Percentiles rank a stretch among this genome's conserved stretches.
These are phyloP conservation scores for Cavenderia fasciculata DNA, from an alignment of 78 protist species.

Conservation along the genomic window DNA sequence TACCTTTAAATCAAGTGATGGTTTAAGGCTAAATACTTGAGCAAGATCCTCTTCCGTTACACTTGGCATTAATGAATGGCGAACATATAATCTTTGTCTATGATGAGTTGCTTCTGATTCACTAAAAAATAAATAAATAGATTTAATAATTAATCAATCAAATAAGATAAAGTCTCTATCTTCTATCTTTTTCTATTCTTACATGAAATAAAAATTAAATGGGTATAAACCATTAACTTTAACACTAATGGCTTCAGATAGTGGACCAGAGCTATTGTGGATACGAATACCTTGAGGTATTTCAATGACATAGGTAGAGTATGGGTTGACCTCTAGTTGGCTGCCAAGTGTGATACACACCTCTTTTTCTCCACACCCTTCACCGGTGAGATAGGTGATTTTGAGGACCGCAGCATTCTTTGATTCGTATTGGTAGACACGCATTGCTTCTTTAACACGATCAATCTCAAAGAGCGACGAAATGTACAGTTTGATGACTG, in stretches of 20 bases:
- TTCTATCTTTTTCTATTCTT: no score
- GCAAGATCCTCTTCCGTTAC: background rate
- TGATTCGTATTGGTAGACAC: no score
- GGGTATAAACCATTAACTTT: slow-evolving; percentile 15
- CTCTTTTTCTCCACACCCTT: no score
- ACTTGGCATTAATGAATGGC: slow-evolving; percentile 16
- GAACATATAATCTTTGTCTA: slow-evolving; percentile 2
- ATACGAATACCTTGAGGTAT: slow-evolving; percentile 5
- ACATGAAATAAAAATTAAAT: slow-evolving; percentile 1
- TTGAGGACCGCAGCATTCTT: no score
- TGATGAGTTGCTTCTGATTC: background rate
- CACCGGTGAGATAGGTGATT: no score
- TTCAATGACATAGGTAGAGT: no score
- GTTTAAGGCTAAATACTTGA: background rate
- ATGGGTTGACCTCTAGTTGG: no score
- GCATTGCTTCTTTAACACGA: no score
- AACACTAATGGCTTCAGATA: background rate
- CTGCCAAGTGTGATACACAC: no score
- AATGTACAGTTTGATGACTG: background rate
- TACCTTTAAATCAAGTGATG: no score
- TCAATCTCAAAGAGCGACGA: background rate
- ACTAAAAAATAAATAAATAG: background rate
- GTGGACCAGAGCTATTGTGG: slow-evolving; percentile 12
- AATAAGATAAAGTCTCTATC: background rate
- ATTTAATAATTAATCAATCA: background rate